Base-by-base conservation (phyloP, 345 rosid genomes). In the Eucalyptus sideroxylon region DNA sequence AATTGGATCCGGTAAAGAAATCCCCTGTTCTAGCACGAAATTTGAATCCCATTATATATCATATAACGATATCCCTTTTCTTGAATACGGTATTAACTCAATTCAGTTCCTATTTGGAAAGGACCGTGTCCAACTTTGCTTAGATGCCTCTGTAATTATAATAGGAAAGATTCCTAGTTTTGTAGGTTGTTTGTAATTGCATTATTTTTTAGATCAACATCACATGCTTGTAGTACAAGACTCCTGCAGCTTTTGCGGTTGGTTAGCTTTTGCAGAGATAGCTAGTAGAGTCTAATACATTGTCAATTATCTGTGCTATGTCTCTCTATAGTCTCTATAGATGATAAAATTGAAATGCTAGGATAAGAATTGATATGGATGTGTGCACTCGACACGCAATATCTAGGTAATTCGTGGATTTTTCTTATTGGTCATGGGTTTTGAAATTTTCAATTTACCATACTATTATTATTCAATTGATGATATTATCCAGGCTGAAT, bases 301-400 rank as follows among this genome's bases (percentile, higher is more conserved):
- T 1, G 59, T 53, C 85, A 6, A 77, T 77, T 77, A 77, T 77
- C 1, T 4, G 27, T 40, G 47, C 9, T 40, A 1, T 40, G 47
- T 40, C 16, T 40, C 16, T 77, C 16, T 77, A 77, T 21, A 40
- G 47, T 6, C 16, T 77, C 13, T 11, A 77, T 40, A 77, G 47
- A 21, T 77, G 27, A 77, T 40, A 11, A 11, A 6, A 77, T 40
- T 6, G 16, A 40, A 77, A 21, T 77, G 30, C 47, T 40, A 77
- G 30, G 47, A 40, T 40, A 6, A 11, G 9, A 77, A 37, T 37
- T 44, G 47, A 23, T 21, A 11, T 40, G 15, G 27, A 37, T 37
- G 1, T 2, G 3, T 21, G 47, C 47, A 21, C 24, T 77, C 7
- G 3, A 44, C 5, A 0, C 2, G 0, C 27, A 5, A 11, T 7